Evolutionary conservation across 306 rosid genomes (phyloP), one percentile per base, ranked within the genome.

Genomic region (Hippophae rhamnoides): DNA sequence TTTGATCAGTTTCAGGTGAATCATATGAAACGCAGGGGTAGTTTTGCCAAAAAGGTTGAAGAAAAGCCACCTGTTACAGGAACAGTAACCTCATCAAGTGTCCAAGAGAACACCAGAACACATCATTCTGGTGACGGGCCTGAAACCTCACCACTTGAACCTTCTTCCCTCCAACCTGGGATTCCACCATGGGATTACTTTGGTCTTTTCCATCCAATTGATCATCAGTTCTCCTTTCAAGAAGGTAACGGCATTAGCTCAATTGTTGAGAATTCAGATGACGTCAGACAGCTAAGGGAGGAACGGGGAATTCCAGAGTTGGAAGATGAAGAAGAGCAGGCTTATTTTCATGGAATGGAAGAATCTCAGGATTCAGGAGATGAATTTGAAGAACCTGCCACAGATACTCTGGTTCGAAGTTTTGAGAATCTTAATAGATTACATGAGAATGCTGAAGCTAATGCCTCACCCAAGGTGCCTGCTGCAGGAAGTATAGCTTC

Each of bases 171-270:
- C 52, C 84, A 83, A 13, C 74, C 73, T 64, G 90, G 77, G 67
- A 57, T 81, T 64, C 81, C 75, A 41, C 85, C 77, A 4, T 88
- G 99, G 99, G 97, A 93, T 86, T 93, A 75, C 78, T 89, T 89
- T 73, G 94, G 84, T 13, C 74, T 87, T 62, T 92, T 83, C 72
- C 78, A 82, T 66, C 84, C 96, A 13, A 69, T 70, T 62, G 87
- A 93, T 61, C 72, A 80, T 74, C 86, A 86, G 42, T 80, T 82
- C 74, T 82, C 95, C 61, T 83, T 70, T 61, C 87, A 81, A 66
- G 96, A 88, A 13, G 81, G 73, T 47, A 85, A 80, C 66, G 79
- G 60, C 14, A 26, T 56, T 63, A 79, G 46, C 61, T 82, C 70
- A 13, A 82, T 69, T 52, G 57, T 67, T 47, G 84, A 80, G 56